Evolutionary conservation across 768 basidiomycete species (phyloP).

Genomic region (Boletus rubroflammeus): DNA sequence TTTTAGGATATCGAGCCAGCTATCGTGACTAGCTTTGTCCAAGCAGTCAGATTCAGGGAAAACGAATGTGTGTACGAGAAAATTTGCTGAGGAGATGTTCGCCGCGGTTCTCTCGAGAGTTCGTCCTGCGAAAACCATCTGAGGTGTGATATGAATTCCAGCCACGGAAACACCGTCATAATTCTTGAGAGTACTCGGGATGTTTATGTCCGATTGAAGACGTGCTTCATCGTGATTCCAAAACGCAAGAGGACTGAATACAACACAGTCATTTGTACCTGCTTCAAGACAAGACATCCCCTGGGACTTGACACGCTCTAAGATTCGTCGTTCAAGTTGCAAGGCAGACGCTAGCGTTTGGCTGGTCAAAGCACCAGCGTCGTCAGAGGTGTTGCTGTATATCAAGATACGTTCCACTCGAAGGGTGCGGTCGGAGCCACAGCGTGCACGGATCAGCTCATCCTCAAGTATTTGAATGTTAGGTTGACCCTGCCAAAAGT

Average conservation of each 20-base stretch:
- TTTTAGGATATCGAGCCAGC: constrained; percentile 59
- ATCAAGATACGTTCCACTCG: constrained; percentile 77
- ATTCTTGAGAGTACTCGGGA: constrained; percentile 56
- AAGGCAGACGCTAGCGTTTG: constrained; percentile 62
- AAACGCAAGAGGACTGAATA: constrained; percentile 70
- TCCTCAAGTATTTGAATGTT: constrained; percentile 66
- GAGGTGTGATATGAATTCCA: constrained; percentile 62
- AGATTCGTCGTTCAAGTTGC: constrained; percentile 55
- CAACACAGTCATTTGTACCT: constrained; percentile 56
- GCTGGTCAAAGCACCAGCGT: constrained; percentile 53
- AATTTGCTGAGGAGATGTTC: constrained; percentile 62
- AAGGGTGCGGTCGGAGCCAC: constrained; percentile 63
- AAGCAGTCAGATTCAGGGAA: constrained; percentile 75
- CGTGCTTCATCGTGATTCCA: constrained; percentile 63
- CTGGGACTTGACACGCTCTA: constrained; percentile 41
- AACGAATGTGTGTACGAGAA: constrained; percentile 78
- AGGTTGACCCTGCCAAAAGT: constrained; percentile 67
- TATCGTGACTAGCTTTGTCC: constrained; percentile 53
- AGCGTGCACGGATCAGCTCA: constrained; percentile 66
- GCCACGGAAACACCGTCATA: constrained; percentile 52
- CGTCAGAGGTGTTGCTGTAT: constrained; percentile 43
- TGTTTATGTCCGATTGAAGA: constrained; percentile 50
- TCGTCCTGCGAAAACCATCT: constrained; percentile 76
- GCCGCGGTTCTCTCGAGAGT: constrained; percentile 46
- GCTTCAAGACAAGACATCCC: constrained; percentile 53